Percentiles rank a stretch among this genome's conserved stretches.
These are phyloP conservation scores for Collybiopsis confluens DNA, from an alignment of 768 basidiomycete genomes.

Conservation along the genomic window DNA sequence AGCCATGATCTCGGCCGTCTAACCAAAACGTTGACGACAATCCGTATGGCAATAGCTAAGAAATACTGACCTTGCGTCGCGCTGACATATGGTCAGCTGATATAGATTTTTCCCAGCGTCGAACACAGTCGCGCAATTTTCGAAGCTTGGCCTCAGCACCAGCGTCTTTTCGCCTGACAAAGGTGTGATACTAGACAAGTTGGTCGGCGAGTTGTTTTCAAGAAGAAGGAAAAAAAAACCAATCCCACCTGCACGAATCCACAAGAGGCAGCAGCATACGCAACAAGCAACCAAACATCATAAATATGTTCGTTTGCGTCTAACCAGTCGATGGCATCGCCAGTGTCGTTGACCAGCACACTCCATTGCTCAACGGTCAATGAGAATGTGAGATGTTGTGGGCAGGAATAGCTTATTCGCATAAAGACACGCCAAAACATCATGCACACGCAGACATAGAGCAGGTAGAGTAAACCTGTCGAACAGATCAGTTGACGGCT, in stretches of 20 bases:
- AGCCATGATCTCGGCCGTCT: slow-evolving; percentile 92
- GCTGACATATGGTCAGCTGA: slow-evolving; percentile 94
- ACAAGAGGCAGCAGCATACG: slow-evolving; percentile 85
- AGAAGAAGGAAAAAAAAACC: slow-evolving; percentile 4
- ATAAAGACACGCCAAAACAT: slow-evolving; percentile 99
- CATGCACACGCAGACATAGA: slow-evolving; percentile 89
- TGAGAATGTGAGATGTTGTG: slow-evolving; percentile 83
- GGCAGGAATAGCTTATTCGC: slow-evolving; percentile 92
- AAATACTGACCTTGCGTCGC: slow-evolving; percentile 70
- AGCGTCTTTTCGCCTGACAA: slow-evolving; percentile 76
- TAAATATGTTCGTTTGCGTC: slow-evolving; percentile 75
- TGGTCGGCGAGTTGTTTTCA: not conserved
- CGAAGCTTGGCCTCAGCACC: slow-evolving; percentile 71
- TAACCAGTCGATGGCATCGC: slow-evolving; percentile 87
- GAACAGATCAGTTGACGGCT: not conserved
- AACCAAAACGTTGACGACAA: not conserved
- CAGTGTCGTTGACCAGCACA: slow-evolving; percentile 64
- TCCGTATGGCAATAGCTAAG: not conserved
- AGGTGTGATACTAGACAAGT: slow-evolving; percentile 79
- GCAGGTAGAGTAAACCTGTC: slow-evolving; percentile 79
- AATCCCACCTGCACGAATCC: slow-evolving; percentile 80
- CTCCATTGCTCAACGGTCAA: slow-evolving; percentile 81
- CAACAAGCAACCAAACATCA: slow-evolving; percentile 83
- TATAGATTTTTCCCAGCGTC: slow-evolving; percentile 82
- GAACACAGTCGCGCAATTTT: slow-evolving; percentile 79